Evolutionary conservation across 805 yeast species (phyloP), one percentile per base, ranked within the genome.

Genomic region (Brettanomyces anomalus): DNA sequence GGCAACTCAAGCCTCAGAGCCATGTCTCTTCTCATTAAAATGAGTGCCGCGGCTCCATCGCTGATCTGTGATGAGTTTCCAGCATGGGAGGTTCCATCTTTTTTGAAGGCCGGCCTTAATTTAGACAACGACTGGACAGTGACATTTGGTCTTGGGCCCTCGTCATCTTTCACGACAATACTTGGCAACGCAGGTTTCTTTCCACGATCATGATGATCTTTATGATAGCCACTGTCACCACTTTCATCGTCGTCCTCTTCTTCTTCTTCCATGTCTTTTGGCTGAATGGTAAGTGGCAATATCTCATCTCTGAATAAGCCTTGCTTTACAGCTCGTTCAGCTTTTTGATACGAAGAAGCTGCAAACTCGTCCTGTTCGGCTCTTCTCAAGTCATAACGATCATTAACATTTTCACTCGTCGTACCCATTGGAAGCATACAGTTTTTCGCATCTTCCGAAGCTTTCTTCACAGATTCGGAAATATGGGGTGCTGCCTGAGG

Each of bases 11-110:
- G 66, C 53, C 73, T 66, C 62, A 83, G 79, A 18, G 98, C 98
- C 45, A 83, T 71, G 16, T 87, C 82, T 64, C 97, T 77, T 61
- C 89, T 79, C 70, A 86, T 83, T 47, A 90, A 71, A 44, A 90
- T 63, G 2, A 85, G 94, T 36, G 84, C 95, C 31, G 95, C 95
- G 17, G 95, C 96, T 58, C 97, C 97, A 61, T 90, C 97, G 21
- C 94, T 79, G 36, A 90, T 84, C 67, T 90, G 97, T 0, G 97
- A 90, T 2, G 97, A 86, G 64, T 90, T 90, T 55, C 97, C 97
- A 30, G 97, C 97, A 51, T 85, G 89, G 7, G 97, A 87, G 31
- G 81, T 61, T 46, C 97, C 97, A 51, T 81, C 81, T 48, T 77
- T 73, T 55, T 72, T 75, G 73, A 90, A 90, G 10, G 97, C 96